These are phyloP conservation scores for Aspergillus wentii DNA, from an alignment of 495 filamentous ascomycete genomes.

Conservation along the genomic window DNA sequence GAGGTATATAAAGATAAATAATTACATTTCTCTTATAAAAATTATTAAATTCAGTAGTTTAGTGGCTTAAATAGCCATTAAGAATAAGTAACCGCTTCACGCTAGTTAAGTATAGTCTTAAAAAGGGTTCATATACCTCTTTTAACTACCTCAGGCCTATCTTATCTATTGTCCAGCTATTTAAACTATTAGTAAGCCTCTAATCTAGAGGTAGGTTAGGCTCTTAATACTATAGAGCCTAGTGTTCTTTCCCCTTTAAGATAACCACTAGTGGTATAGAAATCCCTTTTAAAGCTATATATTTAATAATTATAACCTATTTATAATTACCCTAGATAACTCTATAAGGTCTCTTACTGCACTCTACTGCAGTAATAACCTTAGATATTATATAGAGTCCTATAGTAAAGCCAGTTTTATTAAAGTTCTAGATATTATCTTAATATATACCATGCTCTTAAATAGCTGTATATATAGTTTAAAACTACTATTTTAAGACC, in stretches of 20 bases:
- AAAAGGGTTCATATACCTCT: conserved; percentile 13
- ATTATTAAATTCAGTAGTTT: conserved; percentile 12
- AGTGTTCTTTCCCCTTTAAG: not conserved
- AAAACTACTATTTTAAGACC: conserved; percentile 9
- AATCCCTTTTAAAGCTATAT: not conserved
- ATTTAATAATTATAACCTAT: conserved; percentile 6
- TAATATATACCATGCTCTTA: conserved; percentile 9
- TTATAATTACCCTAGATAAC: conserved; percentile 7
- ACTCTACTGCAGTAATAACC: conserved; percentile 9
- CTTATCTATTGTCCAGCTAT: conserved; percentile 10
- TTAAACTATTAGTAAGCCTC: conserved; percentile 5
- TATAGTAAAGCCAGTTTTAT: conserved; percentile 12
- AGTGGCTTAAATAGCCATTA: conserved; percentile 17
- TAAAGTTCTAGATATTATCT: conserved; percentile 14
- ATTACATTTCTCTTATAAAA: conserved; percentile 13
- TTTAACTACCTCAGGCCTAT: conserved; percentile 13
- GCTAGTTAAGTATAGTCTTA: conserved; percentile 5
- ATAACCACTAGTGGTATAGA: not conserved
- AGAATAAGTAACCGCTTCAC: conserved; percentile 17
- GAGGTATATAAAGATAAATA: conserved; percentile 11
- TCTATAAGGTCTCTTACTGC: conserved; percentile 4
- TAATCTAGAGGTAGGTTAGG: conserved; percentile 9
- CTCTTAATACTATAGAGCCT: not conserved
- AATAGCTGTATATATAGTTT: conserved; percentile 7
- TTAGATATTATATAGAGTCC: conserved; percentile 6